phyloP scores from a whole-genome alignment of 164 flowering plant species.

The Amborella trichopoda region DNA sequence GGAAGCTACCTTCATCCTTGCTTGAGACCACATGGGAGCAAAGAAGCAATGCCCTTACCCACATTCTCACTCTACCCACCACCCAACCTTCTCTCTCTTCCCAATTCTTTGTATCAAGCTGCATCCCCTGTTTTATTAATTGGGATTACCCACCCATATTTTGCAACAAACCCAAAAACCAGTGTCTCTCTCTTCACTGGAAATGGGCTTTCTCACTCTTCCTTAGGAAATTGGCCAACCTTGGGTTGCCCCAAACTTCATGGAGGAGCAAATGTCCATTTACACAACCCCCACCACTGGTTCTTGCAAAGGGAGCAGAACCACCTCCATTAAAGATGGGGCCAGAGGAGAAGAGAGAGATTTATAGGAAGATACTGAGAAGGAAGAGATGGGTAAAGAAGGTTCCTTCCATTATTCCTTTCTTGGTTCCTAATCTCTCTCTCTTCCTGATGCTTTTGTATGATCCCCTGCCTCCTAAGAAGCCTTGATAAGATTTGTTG shows the following conservation, averaged over 20 bases:
- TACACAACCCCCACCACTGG: constrained; percentile 72
- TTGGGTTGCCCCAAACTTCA: constrained; percentile 48
- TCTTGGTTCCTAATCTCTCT: constrained; percentile 56
- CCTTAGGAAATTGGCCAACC: constrained; percentile 42
- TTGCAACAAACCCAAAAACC: constrained; percentile 19
- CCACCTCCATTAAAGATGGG: constrained; percentile 37
- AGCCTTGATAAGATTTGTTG: no score
- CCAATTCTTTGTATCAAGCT: constrained; percentile 58
- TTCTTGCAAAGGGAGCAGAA: constrained; percentile 61
- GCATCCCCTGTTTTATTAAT: constrained; percentile 62
- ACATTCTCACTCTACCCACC: constrained; percentile 61
- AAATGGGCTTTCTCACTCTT: constrained; percentile 56
- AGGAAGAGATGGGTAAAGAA: constrained; percentile 28
- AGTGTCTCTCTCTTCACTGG: constrained; percentile 12
- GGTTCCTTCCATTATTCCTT: constrained; percentile 49
- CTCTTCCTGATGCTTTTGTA: constrained; percentile 41
- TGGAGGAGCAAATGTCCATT: constrained; percentile 87
- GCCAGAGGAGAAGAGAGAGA: constrained; percentile 37
- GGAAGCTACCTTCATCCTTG: no score
- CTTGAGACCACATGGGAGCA: constrained; percentile 62
- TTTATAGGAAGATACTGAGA: constrained; percentile 36
- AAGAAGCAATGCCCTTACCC: constrained; percentile 50
- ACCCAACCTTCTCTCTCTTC: constrained; percentile 66
- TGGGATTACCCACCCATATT: constrained; percentile 92
- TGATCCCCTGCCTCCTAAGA: constrained; percentile 43